Conservation (phyloP, 352 stramenopile genomes). For the Phytophthora macrochlamydospora region DNA sequence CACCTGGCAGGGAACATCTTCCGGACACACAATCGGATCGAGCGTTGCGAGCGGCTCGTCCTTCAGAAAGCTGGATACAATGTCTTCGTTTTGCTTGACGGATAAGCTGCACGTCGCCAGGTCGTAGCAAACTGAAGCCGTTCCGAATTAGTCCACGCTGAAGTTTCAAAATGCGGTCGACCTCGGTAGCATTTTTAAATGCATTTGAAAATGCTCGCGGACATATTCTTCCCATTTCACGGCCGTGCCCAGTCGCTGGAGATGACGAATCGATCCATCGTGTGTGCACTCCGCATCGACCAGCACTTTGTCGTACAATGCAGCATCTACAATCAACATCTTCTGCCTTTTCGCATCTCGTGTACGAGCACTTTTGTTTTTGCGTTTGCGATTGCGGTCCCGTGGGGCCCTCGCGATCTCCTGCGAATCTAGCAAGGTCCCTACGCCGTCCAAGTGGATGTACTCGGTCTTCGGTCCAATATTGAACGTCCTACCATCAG, state of each 20-base stretch:
- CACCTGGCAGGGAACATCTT: constrained; percentile 60
- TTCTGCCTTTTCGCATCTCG: constrained; percentile 57
- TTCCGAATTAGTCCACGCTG: constrained; percentile 74
- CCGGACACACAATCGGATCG: constrained; percentile 36
- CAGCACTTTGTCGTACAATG: constrained; percentile 93
- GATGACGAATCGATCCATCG: constrained; percentile 93
- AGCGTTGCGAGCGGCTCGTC: constrained; percentile 42
- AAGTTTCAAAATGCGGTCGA: constrained; percentile 64
- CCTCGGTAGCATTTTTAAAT: constrained; percentile 38
- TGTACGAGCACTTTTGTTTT: constrained; percentile 91
- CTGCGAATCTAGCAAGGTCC: constrained; percentile 69
- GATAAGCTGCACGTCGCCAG: constrained; percentile 94
- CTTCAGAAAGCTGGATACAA: constrained; percentile 86
- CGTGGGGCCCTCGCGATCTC: constrained; percentile 60
- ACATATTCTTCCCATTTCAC: constrained; percentile 82
- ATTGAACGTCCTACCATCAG: constrained; percentile 74
- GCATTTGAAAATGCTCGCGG: constrained; percentile 45
- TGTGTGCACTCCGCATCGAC: constrained; percentile 97
- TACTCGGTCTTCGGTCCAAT: constrained; percentile 61
- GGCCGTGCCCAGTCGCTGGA: constrained; percentile 69
- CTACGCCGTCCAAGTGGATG: constrained; percentile 35
- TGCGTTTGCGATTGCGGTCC: constrained; percentile 80
- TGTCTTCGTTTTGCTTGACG: constrained; percentile 92
- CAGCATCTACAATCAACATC: constrained; percentile 24
- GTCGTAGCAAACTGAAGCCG: constrained; percentile 89